Evolutionary conservation across 768 basidiomycete genomes (phyloP), one percentile per base, ranked within the genome.

Genomic region (Exidia glandulosa): DNA sequence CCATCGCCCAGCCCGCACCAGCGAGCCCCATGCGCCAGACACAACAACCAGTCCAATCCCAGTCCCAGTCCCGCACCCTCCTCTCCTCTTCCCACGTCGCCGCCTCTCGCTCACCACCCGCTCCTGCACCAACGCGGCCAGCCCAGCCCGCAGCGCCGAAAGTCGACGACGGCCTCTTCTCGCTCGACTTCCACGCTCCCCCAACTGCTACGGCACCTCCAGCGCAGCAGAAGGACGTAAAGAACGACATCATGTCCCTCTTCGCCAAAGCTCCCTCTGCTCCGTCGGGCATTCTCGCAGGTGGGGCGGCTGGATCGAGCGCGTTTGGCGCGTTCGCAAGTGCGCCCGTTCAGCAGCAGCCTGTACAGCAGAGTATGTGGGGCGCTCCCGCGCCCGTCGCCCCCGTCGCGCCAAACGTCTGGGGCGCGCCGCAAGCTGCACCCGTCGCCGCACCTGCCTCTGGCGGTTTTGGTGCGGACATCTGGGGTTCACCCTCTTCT

Each of bases 211-310:
- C 62, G 2, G 31, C 63, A 13, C 55, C 59, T 23, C 60, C 61
- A 37, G 67, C 73, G 16, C 70, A 68, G 48, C 75, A 78, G 69
- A 90, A 88, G 67, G 86, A 90, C 66, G 79, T 85, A 50, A 94
- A 92, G 65, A 80, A 89, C 59, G 88, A 94, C 64, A 94, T 94
- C 63, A 76, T 94, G 19, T 89, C 89, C 0, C 78, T 94, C 45
- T 93, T 90, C 70, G 82, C 87, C 16, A 66, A 79, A 1, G 69
- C 79, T 0, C 66, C 77, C 0, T 68, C 77, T 0, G 41, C 64
- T 3, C 65, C 76, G 2, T 52, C 67, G 0, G 63, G 65, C 2
- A 66, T 74, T 34, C 29, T 61, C 65, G 58, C 64, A 7, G 31
- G 61, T 25, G 65, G 66, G 27, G 63, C 72, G n/a, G 65, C 73